These are phyloP conservation scores for Lentinula sp. DNA, from an alignment of 768 basidiomycete species.

Conservation along the genomic window DNA sequence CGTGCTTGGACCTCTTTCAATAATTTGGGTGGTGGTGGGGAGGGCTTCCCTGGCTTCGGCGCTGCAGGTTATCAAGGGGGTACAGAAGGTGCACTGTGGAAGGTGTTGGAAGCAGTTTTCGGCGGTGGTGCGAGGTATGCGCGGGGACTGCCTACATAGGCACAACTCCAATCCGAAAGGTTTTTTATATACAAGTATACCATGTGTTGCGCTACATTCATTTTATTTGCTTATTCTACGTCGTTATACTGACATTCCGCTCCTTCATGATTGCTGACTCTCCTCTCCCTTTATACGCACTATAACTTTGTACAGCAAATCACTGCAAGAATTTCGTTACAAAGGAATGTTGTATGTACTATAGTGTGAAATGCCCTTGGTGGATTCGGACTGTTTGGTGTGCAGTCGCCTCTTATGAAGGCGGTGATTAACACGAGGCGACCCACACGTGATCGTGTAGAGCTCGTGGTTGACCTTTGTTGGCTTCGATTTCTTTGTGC, in stretches of 20 bases:
- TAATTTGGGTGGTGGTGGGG: constrained; percentile 51
- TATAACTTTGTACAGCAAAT: not conserved
- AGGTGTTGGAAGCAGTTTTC: constrained; percentile 62
- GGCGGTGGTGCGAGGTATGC: constrained; percentile 73
- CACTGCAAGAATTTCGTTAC: not conserved
- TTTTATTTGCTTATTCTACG: not conserved
- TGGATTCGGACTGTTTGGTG: too few species aligned
- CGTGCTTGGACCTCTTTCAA: constrained; percentile 79
- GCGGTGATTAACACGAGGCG: not conserved
- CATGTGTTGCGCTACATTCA: not conserved
- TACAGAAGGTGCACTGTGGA: constrained; percentile 54
- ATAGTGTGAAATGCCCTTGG: not conserved
- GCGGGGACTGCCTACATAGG: constrained; percentile 71
- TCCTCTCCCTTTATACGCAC: not conserved
- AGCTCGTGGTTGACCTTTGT: not conserved
- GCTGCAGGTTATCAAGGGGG: constrained; percentile 7
- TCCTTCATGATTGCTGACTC: not conserved
- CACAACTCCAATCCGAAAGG: not conserved
- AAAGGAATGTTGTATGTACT: not conserved
- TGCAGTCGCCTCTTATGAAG: too few species aligned
- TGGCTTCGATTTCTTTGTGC: not conserved
- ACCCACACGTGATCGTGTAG: constrained; percentile 7
- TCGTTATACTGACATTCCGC: not conserved
- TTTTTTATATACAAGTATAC: not conserved
- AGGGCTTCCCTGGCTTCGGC: constrained; percentile 44